These are phyloP conservation scores for Withania somnifera DNA, from an alignment of 305 asterid genomes.

Conservation along the genomic window DNA sequence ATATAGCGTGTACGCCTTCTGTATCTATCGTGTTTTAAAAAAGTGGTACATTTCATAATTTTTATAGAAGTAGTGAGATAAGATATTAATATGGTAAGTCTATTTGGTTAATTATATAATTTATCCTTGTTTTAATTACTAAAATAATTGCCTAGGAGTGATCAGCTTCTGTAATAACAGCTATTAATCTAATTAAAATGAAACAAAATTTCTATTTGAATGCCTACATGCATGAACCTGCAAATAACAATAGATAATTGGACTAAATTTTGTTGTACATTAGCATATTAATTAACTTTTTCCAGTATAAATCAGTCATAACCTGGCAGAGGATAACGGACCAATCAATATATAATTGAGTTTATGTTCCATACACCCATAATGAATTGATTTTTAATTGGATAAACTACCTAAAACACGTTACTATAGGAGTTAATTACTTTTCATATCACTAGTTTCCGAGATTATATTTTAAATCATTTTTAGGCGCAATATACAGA, in stretches of 20 bases:
- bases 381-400: neutral
- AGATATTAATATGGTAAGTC: too few species aligned
- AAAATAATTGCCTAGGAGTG: neutral
- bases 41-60: too few species aligned
- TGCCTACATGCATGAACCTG: neutral
- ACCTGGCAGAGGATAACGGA: neutral
- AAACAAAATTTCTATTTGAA: neutral
- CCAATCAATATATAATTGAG: neutral
- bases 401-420: too few species aligned
- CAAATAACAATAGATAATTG: neutral
- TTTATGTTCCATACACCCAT: neutral
- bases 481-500: too few species aligned
- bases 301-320: neutral
- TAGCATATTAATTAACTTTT: neutral
- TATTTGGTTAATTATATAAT: too few species aligned
- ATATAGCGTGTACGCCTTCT: too few species aligned
- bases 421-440: too few species aligned
- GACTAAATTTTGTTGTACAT: neutral
- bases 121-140: too few species aligned
- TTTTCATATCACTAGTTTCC: too few species aligned
- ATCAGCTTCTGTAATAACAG: neutral
- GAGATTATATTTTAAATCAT: too few species aligned
- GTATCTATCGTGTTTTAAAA: too few species aligned
- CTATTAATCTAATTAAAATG: neutral
- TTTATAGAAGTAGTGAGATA: too few species aligned